Base-by-base conservation (phyloP, 805 yeast genomes). In the Candida piceae region DNA sequence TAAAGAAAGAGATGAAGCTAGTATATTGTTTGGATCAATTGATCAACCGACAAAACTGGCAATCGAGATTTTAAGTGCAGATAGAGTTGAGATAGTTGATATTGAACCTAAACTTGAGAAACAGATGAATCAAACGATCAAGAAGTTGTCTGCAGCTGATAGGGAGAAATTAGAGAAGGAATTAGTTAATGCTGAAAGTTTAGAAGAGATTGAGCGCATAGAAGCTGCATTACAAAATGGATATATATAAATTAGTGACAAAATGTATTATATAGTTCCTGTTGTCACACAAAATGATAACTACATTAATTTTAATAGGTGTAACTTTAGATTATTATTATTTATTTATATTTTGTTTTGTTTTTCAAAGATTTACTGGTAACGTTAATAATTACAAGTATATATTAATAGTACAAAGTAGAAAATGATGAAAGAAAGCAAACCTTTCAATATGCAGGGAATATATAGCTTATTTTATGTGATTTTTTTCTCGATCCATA, bases 141-240 rank as follows among this genome's bases (percentile, higher is more conserved):
- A 60, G 18, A 75, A 69, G 41, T 64, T 85, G 48, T 65, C 79
- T 2, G 72, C 66, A 0, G 76, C 70, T 24, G 87, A 80, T 26
- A 71, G 67, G 39, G 57, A 58, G 11, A 59, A 62, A 31, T 58
- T 89, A 33, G 67, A 78, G 43, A 53, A 64, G 29, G 70, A 76
- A 44, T 63, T 89, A 38, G 67, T 69, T 35, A 64, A 61, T 22
- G 95, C 96, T 1, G 69, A 77, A 4, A 76, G 79, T 35, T 54
- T 89, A 39, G 84, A 73, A 5, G 96, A 89, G 44, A 84, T 88
- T 6, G 84, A 80, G 40, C 63, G 75, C 34, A 72, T 88, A 17
- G 94, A 86, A 54, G 63, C 60, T 19, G 65, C 74, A 16, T 60
- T 83, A 31, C 58, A 60, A 38, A 61, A 55, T 23, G 78, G 57